phyloP scores from a whole-genome alignment of 1,284 basidiomycete species.

The Leccinum insolens region DNA sequence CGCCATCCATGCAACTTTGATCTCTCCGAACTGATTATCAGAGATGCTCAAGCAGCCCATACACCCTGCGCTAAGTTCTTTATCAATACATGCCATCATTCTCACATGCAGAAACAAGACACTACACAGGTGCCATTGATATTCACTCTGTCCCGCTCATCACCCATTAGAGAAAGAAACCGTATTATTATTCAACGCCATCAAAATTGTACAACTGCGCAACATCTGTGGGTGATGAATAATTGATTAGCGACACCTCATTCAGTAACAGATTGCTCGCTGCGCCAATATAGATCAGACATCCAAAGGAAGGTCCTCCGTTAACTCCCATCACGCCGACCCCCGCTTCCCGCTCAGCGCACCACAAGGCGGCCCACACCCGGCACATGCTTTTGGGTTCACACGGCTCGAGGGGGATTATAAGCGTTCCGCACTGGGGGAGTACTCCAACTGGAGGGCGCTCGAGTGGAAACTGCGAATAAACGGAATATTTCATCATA shows the following conservation, averaged over 20 bases:
- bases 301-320: constrained; percentile 72
- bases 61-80: too few species aligned
- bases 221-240: constrained; percentile 14
- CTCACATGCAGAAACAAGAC: neutral
- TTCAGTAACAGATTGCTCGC: constrained; percentile 7
- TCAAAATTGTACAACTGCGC: neutral
- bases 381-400: constrained; percentile 65
- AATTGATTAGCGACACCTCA: constrained; percentile 14
- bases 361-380: constrained; percentile 65
- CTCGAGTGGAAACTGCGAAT: constrained; percentile 83
- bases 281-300: constrained; percentile 55
- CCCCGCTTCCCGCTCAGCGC: constrained; percentile 68
- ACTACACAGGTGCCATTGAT: neutral
- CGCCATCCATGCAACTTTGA: neutral
- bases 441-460: constrained; percentile 65
- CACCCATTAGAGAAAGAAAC: neutral
- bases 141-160: neutral
- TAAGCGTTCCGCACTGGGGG: constrained; percentile 67
- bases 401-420: constrained; percentile 54
- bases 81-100: neutral
- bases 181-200: constrained; percentile 12
- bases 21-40: too few species aligned
- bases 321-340: constrained; percentile 59
- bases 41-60: neutral
- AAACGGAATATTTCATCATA: constrained; percentile 65